Percentiles rank a stretch among this genome's conserved stretches.
Conservation (phyloP, 1,284 basidiomycete genomes). For the Irpex rosettiformis region DNA sequence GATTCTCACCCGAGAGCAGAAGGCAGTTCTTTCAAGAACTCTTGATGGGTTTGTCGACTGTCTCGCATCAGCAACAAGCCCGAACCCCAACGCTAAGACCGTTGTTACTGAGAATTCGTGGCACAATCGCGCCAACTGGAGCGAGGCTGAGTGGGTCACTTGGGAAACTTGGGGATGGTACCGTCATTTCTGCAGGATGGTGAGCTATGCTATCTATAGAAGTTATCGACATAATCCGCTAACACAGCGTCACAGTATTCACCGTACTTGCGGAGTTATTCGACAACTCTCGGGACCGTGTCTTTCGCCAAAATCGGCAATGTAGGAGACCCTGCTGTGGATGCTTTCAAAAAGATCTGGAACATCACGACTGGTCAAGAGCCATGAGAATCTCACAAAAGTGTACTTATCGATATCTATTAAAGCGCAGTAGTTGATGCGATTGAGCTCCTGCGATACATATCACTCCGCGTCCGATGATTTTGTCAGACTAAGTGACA, state of each 20-base stretch:
- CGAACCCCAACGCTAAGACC: constrained; percentile 42
- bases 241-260: constrained; percentile 50
- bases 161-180: constrained; percentile 91
- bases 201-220: constrained; percentile 35
- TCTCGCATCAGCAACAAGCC: constrained; percentile 43
- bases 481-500: too few species aligned
- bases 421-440: too few species aligned
- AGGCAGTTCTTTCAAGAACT: constrained; percentile 59
- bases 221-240: constrained; percentile 3
- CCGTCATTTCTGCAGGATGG: constrained; percentile 76
- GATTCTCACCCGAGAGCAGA: constrained; percentile 71
- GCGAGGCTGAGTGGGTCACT: constrained; percentile 66
- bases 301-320: constrained; percentile 60
- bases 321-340: constrained; percentile 50
- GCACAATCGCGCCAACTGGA: constrained; percentile 68
- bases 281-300: constrained; percentile 60
- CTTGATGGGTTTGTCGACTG: constrained; percentile 69
- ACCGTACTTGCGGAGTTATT: constrained; percentile 69
- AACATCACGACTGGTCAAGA: constrained; percentile 63
- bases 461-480: too few species aligned
- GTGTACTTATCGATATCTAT: constrained; percentile 6
- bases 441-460: too few species aligned
- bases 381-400: constrained; percentile 11
- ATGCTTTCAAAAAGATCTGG: constrained; percentile 64
- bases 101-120: constrained; percentile 62